A percentile compares a stretch with the other conserved stretches of the same genome.
phyloP scores from a whole-genome alignment of 73 alveolate genomes.

The Paramecium sonneborni region DNA sequence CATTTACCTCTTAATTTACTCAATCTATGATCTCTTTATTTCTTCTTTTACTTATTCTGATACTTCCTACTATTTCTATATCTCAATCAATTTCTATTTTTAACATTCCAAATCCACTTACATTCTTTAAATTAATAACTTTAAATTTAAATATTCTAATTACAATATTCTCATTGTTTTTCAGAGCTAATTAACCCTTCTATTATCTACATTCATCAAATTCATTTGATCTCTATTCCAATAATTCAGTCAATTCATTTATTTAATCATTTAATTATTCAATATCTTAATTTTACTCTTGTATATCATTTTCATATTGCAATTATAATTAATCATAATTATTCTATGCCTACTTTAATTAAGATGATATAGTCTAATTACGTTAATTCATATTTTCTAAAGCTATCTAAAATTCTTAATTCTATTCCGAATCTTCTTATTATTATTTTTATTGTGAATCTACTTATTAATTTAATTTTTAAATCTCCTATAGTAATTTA shows the following conservation, averaged over 20 bases:
- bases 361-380: background rate
- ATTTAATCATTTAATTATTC: background rate
- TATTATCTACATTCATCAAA: background rate
- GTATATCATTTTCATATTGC: slow-evolving; percentile 13
- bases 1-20: background rate
- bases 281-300: slow-evolving; percentile 32
- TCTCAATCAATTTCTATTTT: background rate
- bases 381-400: background rate
- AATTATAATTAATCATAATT: background rate
- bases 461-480: background rate
- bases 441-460: background rate
- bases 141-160: background rate
- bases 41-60: slow-evolving; percentile 4
- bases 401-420: background rate
- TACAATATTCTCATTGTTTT: slow-evolving; percentile 43
- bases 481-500: background rate
- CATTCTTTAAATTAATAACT: slow-evolving; percentile 25
- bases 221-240: background rate
- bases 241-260: background rate
- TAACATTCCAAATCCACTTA: background rate
- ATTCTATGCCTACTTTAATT: background rate
- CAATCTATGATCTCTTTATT: background rate
- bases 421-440: background rate
- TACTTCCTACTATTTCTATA: background rate
- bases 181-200: slow-evolving; percentile 7